Evolutionary conservation across 1,139 yeast genomes (phyloP).

Genomic region (Zhuliangozyma parablackwelliae): DNA sequence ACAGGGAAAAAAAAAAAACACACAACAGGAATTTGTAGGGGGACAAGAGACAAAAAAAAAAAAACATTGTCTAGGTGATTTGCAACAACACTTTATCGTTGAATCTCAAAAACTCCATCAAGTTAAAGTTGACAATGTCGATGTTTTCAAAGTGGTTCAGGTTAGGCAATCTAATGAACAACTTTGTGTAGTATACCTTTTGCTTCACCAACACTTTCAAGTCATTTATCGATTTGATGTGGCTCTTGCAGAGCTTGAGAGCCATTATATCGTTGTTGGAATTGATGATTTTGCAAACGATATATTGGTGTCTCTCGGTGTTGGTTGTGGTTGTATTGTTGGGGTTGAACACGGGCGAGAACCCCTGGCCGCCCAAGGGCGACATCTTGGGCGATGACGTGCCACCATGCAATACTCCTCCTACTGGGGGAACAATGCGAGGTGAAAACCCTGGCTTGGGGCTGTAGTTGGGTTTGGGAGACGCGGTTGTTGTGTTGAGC

Average conservation of each 20-base stretch:
- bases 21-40: not conserved
- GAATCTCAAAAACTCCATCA: slow-evolving; percentile 18
- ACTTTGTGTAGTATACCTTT: slow-evolving; percentile 23
- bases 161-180: slow-evolving; percentile 26
- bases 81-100: slow-evolving; percentile 9
- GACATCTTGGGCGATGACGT: slow-evolving; percentile 5
- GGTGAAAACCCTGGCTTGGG: slow-evolving; percentile 5
- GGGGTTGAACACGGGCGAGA: not conserved
- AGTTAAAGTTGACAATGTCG: slow-evolving; percentile 22
- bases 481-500: slow-evolving; percentile 3
- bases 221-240: slow-evolving; percentile 20
- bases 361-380: slow-evolving; percentile 2
- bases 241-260: slow-evolving; percentile 22
- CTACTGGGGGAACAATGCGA: not conserved
- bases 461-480: not conserved
- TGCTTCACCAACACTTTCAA: slow-evolving; percentile 25
- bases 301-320: slow-evolving; percentile 9
- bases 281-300: slow-evolving; percentile 28
- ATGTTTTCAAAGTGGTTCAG: slow-evolving; percentile 21
- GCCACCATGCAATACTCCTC: not conserved
- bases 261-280: slow-evolving; percentile 26
- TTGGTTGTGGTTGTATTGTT: not conserved
- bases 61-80: slow-evolving; percentile 2
- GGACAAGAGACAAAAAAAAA: not conserved
- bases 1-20: slow-evolving; percentile 1